phyloP scores from a whole-genome alignment of 192 early-diverging fungal genomes.

The Allomyces macrogynus region DNA sequence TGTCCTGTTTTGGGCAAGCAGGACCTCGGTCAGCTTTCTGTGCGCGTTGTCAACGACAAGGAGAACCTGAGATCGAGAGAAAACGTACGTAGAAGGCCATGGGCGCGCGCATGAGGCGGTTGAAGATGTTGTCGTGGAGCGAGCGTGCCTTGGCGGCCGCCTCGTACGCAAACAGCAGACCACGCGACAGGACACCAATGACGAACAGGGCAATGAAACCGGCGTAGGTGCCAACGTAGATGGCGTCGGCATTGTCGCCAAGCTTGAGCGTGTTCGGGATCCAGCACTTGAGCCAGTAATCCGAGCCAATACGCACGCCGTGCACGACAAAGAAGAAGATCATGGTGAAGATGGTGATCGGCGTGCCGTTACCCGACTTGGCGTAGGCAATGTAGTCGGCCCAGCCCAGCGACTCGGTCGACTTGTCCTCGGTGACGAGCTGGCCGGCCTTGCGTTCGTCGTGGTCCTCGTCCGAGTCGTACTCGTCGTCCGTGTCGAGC shows the following conservation, averaged over 20 bases:
- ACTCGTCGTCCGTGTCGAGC: not conserved
- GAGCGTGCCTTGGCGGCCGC: conserved; percentile 28
- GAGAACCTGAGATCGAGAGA: too few species aligned
- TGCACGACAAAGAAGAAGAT: conserved; percentile 36
- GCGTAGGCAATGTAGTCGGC: conserved; percentile 19
- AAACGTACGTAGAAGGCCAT: too few species aligned
- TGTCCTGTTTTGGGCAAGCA: conserved; percentile 9
- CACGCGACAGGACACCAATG: conserved; percentile 28
- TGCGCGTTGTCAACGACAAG: too few species aligned
- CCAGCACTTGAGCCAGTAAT: conserved; percentile 18
- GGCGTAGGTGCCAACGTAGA: conserved; percentile 35
- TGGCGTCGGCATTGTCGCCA: conserved; percentile 11
- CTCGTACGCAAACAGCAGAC: conserved; percentile 25
- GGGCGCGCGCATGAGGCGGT: not conserved
- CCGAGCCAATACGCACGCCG: conserved; percentile 33
- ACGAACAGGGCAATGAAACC: conserved; percentile 25
- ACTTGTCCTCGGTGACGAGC: conserved; percentile 14
- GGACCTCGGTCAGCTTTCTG: too few species aligned
- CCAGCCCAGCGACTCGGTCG: conserved; percentile 10
- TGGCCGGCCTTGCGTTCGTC: conserved; percentile 5
- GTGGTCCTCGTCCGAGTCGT: conserved; percentile 8
- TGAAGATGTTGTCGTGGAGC: conserved; percentile 28
- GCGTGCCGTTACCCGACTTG: conserved; percentile 16
- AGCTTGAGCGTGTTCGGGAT: conserved; percentile 10
- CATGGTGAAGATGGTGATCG: conserved; percentile 19